Conservation (phyloP, 129 eudicot genomes). For the Daucus carota region DNA sequence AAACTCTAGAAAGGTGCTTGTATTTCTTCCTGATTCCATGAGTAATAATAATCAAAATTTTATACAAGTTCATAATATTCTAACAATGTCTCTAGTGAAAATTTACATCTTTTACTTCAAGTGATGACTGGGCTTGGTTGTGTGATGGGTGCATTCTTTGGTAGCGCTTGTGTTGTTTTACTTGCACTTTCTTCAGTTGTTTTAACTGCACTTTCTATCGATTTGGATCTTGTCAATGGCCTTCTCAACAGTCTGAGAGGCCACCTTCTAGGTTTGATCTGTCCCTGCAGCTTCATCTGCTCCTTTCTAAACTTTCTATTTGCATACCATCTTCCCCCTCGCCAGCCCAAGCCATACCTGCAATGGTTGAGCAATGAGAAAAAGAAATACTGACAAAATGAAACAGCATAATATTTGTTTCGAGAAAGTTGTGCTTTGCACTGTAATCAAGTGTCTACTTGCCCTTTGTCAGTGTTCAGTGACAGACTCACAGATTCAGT, state of each 20-base stretch:
- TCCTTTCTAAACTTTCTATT: constrained; percentile 72
- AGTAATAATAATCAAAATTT: background rate
- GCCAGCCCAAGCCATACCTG: constrained; percentile 92
- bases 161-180: constrained; percentile 22
- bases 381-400: background rate
- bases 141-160: constrained; percentile 13
- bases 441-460: background rate
- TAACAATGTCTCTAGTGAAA: background rate
- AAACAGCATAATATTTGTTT: background rate
- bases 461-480: background rate
- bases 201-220: constrained; percentile 33
- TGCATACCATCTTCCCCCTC: constrained; percentile 91
- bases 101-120: background rate
- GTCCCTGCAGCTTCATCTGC: constrained; percentile 80
- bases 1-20: background rate
- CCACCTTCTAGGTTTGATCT: constrained; percentile 73
- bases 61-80: background rate
- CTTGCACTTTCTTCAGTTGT: constrained; percentile 6
- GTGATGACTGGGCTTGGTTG: constrained; percentile 5
- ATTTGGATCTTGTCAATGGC: constrained; percentile 37
- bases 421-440: background rate
- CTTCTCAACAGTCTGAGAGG: constrained; percentile 53
- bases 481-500: background rate
- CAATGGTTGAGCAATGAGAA: background rate
- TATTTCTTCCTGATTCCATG: constrained; percentile 4